Evolutionary conservation across 2,329 filamentous ascomycete genomes (phyloP).

Genomic region (Sporothrix mexicana): DNA sequence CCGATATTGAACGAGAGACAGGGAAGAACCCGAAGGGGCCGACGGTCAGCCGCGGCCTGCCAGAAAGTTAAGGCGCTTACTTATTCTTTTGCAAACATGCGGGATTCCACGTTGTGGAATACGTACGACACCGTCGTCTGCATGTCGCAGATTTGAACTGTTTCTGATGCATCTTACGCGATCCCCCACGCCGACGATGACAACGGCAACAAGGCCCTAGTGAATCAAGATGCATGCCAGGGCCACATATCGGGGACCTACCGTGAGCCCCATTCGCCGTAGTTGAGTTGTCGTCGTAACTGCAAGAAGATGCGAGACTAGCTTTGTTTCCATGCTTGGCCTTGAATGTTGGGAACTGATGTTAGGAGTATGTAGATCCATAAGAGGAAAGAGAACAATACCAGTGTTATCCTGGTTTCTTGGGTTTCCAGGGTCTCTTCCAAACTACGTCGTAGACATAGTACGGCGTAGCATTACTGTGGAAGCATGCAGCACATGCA

Average conservation of each 20-base stretch:
- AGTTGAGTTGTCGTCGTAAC: background rate
- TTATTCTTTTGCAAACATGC: background rate
- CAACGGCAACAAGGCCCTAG: background rate
- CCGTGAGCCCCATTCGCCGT: background rate
- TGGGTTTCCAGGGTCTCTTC: background rate
- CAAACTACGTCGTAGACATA: background rate
- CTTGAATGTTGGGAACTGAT: background rate
- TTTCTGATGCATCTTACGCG: background rate
- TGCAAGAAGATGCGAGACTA: background rate
- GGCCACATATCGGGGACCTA: background rate
- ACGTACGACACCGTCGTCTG: background rate
- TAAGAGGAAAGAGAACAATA: background rate
- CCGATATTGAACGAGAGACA: background rate
- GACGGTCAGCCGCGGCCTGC: background rate
- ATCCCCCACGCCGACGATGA: background rate
- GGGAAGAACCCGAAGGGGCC: background rate
- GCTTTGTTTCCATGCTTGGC: background rate
- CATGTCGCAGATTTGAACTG: background rate
- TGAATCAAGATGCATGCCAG: background rate
- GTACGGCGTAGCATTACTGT: background rate
- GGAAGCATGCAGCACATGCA: background rate
- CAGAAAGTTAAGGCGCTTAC: background rate
- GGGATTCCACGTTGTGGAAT: constrained; percentile 1
- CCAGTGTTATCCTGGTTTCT: no score
- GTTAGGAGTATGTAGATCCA: background rate